Percentiles rank a stretch among this genome's conserved stretches.
Conservation (phyloP, 129 eudicot species). For the Ambrosia artemisiifolia region DNA sequence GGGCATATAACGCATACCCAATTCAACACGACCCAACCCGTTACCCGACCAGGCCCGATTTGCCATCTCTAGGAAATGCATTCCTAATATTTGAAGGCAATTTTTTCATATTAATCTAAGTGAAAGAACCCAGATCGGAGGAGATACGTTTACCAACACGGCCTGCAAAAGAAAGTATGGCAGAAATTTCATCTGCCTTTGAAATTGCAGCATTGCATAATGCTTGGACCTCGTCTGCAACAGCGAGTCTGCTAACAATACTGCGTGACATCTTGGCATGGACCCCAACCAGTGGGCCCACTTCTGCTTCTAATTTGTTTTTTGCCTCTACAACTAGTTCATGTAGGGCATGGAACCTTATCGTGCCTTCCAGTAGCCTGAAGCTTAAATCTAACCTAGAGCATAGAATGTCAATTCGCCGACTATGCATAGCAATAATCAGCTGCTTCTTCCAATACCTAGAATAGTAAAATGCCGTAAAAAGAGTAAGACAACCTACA, state of each 20-base stretch:
- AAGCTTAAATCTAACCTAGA: slow-evolving; percentile 63
- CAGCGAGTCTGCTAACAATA: slow-evolving; percentile 73
- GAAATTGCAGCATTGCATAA: slow-evolving; percentile 67
- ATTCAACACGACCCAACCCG: neutral
- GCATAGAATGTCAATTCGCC: slow-evolving; percentile 67
- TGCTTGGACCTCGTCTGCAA: slow-evolving; percentile 69
- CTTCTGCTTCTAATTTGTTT: slow-evolving; percentile 67
- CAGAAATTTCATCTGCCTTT: slow-evolving; percentile 71
- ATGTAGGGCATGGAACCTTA: slow-evolving; percentile 69
- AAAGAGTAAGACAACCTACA: neutral
- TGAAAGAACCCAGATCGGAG: neutral
- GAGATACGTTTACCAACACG: slow-evolving; percentile 40
- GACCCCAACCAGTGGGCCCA: slow-evolving; percentile 65
- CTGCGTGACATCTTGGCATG: slow-evolving; percentile 69
- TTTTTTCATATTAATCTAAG: neutral
- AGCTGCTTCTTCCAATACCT: slow-evolving; percentile 89
- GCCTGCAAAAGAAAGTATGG: slow-evolving; percentile 34
- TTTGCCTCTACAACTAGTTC: slow-evolving; percentile 54
- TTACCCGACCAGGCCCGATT: neutral
- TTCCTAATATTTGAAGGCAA: neutral
- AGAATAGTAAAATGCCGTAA: slow-evolving; percentile 16
- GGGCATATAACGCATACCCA: neutral
- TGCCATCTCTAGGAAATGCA: neutral
- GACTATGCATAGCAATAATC: slow-evolving; percentile 64
- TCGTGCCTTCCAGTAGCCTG: slow-evolving; percentile 75